phyloP scores from a whole-genome alignment of 345 rosid species.

The Eucalyptus regnans region DNA sequence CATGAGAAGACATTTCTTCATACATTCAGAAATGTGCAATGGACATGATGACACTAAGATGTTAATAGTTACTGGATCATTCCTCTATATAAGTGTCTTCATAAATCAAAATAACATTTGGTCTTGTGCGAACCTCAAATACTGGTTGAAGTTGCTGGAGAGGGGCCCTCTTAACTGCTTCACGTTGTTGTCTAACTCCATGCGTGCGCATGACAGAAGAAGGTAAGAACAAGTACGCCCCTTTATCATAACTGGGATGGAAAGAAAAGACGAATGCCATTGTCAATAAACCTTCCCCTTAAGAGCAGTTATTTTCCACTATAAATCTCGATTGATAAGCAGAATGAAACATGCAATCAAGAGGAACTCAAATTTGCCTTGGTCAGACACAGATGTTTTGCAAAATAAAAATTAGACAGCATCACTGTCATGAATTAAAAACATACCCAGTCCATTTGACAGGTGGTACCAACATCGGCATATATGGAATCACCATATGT shows the following conservation, averaged over 20 bases:
- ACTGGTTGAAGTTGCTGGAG: constrained; percentile 56
- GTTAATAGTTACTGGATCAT: not conserved
- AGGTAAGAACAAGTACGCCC: constrained; percentile 75
- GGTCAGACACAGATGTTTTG: not conserved
- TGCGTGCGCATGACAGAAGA: constrained; percentile 87
- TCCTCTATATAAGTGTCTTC: not conserved
- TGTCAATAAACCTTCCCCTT: not conserved
- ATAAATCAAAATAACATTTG: not conserved
- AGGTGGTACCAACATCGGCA: constrained; percentile 99
- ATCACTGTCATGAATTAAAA: not conserved
- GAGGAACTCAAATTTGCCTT: not conserved
- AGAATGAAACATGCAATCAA: not conserved
- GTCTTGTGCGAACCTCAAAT: constrained; percentile 44
- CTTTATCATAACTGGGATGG: constrained; percentile 70
- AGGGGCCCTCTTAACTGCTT: constrained; percentile 55
- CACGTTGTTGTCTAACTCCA: constrained; percentile 80
- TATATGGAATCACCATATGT: constrained; percentile 93
- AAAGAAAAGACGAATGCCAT: not conserved
- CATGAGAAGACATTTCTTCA: not conserved
- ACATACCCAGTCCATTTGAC: constrained; percentile 88
- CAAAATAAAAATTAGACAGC: not conserved
- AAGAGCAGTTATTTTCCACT: not conserved
- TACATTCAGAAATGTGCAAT: not conserved
- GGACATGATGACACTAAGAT: not conserved
- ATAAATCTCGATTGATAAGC: not conserved